Base-by-base conservation (phyloP, 2,329 filamentous ascomycete species). In the Chrysoporthe puriensis region DNA sequence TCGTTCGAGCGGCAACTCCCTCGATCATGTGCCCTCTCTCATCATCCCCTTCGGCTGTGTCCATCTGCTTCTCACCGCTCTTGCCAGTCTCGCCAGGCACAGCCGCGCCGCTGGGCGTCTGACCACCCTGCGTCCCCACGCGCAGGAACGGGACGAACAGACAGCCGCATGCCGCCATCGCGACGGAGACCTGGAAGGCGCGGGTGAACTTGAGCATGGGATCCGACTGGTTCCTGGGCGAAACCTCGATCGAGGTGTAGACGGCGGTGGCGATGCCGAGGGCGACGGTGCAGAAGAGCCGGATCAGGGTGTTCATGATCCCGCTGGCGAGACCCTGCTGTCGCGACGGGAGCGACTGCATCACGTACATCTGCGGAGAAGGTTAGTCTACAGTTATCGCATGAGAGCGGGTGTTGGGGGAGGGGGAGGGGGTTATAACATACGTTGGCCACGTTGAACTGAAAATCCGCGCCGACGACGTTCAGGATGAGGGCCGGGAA, bases 361-460 rank as follows among this genome's bases (percentile, higher is more conserved):
- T 86, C 64, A 91, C 88, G 71, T 91, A 91, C 84, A 91, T 89
- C 83, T 89, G 68, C 11, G 21, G n/a, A 46, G 7, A 2, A 16
- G n/a, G 26, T 48, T 7, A 44, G 52, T n/a, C 11, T 26, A 16
- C n/a, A 52, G 54, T 36, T 6, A 14, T 14, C 16, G 63, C 42
- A 21, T 56, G 62, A 63, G 54, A 18, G 40, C 16, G 26, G 40
- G 26, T 26, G 26, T 26, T 26, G 26, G 26, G 26, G 26, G 26
- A 26, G 52, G 54, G n/a, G 64, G 43, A 26, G 44, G 9, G 36
- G 26, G 26, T 26, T 3, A 16, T 3, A n/a, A 77, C 84, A 72
- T 74, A 88, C 85, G 72, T 92, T 91, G 3, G 86, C 85, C 32
- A 91, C 89, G 69, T 91, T 90, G 76, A 91, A 91, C 67, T 91